Conservation (phyloP, 352 stramenopile species). For the Phytophthora macrochlamydospora region DNA sequence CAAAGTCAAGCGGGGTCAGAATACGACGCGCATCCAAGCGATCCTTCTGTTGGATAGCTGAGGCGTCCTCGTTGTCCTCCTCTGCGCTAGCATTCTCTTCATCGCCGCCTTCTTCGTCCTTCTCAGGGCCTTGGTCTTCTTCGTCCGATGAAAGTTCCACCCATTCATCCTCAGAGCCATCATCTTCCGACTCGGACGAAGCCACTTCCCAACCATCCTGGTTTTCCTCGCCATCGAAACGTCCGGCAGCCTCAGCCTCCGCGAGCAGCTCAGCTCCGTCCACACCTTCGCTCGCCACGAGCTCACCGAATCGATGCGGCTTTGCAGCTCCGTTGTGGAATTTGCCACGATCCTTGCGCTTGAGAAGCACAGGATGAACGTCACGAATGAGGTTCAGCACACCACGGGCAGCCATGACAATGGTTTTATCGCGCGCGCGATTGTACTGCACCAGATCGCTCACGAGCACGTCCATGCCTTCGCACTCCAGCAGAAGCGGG, state of each 20-base stretch:
- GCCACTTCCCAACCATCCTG: conserved; percentile 85
- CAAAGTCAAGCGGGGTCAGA: conserved; percentile 90
- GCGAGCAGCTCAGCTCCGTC: conserved; percentile 96
- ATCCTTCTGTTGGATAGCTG: conserved; percentile 61
- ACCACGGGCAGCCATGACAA: conserved; percentile 95
- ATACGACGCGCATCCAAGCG: conserved; percentile 87
- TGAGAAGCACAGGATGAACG: conserved; percentile 94
- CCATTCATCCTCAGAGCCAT: conserved; percentile 76
- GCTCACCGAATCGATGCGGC: conserved; percentile 91
- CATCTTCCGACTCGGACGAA: conserved; percentile 64
- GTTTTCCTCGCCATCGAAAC: conserved; percentile 85
- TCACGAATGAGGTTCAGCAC: conserved; percentile 98
- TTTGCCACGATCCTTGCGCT: conserved; percentile 96
- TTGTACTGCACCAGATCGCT: conserved; percentile 96
- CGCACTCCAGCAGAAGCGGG: conserved; percentile 94
- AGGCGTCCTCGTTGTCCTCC: conserved; percentile 49
- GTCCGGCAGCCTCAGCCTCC: conserved; percentile 69
- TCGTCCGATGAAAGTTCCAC: conserved; percentile 70
- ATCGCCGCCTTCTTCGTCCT: conserved; percentile 53
- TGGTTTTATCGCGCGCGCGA: conserved; percentile 96
- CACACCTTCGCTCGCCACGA: conserved; percentile 91
- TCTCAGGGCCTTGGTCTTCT: conserved; percentile 51
- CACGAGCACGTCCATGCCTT: conserved; percentile 90
- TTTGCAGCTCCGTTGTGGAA: conserved; percentile 85
- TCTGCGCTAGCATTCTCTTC: conserved; percentile 48